A percentile compares a stretch with the other conserved stretches of the same genome.
These are phyloP conservation scores for Neonectria sp. DNA, from an alignment of 2,329 filamentous ascomycete species.

Conservation along the genomic window DNA sequence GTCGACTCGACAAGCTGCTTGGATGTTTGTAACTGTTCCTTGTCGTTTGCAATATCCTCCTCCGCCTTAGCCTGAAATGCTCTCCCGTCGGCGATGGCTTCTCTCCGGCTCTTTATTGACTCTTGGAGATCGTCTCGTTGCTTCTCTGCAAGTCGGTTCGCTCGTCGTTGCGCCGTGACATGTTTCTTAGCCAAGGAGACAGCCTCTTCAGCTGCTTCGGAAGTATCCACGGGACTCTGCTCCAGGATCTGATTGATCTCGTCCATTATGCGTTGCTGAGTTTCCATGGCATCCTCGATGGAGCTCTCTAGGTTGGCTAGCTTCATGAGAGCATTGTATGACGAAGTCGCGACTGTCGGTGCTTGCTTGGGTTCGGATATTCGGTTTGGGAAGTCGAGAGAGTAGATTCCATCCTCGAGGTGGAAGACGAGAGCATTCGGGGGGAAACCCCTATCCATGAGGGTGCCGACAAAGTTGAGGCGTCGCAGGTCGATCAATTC, in stretches of 20 bases:
- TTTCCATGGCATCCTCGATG: conserved; percentile 89
- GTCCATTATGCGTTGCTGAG: conserved; percentile 79
- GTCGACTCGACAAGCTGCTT: conserved; percentile 69
- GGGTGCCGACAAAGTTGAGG: conserved; percentile 83
- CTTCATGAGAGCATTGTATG: conserved; percentile 90
- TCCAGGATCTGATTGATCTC: conserved; percentile 79
- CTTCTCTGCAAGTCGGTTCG: conserved; percentile 73
- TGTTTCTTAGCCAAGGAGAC: conserved; percentile 65
- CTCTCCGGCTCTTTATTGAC: conserved; percentile 76
- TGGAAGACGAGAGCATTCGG: conserved; percentile 89
- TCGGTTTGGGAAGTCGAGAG: conserved; percentile 75
- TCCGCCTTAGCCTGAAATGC: conserved; percentile 71
- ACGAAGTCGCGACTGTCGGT: conserved; percentile 74
- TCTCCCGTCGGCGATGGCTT: conserved; percentile 77
- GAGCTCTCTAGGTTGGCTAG: conserved; percentile 91
- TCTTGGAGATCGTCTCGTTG: conserved; percentile 77
- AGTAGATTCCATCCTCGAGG: conserved; percentile 89
- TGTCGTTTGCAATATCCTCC: conserved; percentile 73
- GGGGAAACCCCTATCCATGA: conserved; percentile 80
- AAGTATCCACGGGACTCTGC: conserved; percentile 57
- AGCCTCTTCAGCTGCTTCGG: conserved; percentile 66
- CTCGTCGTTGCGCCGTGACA: conserved; percentile 75
- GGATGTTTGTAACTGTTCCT: conserved; percentile 71
- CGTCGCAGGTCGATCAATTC: conserved; percentile 79
- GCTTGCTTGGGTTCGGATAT: conserved; percentile 68